Conservation (phyloP, 1,284 basidiomycete species). For the Phaffia rhodozyma region DNA sequence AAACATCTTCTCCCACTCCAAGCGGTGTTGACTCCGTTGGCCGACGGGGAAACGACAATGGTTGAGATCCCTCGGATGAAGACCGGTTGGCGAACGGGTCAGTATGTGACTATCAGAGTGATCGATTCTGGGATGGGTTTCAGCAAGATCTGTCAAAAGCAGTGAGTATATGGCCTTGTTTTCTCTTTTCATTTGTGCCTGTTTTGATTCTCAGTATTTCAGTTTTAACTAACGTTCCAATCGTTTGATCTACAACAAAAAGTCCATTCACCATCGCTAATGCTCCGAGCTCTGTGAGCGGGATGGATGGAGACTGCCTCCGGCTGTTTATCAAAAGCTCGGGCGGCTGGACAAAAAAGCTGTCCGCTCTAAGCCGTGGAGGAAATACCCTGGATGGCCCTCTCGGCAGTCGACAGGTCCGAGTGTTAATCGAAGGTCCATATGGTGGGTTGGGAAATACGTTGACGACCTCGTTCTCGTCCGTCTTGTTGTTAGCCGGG, state of each 20-base stretch:
- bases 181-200: no score
- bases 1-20: constrained; percentile 24
- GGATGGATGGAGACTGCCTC: neutral
- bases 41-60: constrained; percentile 28
- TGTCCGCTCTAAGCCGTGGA: constrained; percentile 23
- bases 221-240: no score
- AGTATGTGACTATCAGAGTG: constrained; percentile 28
- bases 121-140: constrained; percentile 17
- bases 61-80: constrained; percentile 30
- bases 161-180: constrained; percentile 15
- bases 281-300: neutral
- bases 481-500: constrained; percentile 31
- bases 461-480: constrained; percentile 30
- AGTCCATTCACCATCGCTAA: constrained; percentile 35
- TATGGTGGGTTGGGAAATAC: constrained; percentile 34
- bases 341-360: constrained; percentile 30
- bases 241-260: no score
- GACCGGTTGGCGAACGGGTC: constrained; percentile 37
- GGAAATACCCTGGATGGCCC: constrained; percentile 5
- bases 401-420: constrained; percentile 4
- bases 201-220: no score
- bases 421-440: constrained; percentile 32
- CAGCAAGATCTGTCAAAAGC: constrained; percentile 24
- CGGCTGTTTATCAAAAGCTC: constrained; percentile 7
- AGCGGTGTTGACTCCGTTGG: constrained; percentile 30